A percentile compares a stretch with the other conserved stretches of the same genome.
Conservation (phyloP, 352 stramenopile genomes). For the Globisporangium rhizosaccharum region DNA sequence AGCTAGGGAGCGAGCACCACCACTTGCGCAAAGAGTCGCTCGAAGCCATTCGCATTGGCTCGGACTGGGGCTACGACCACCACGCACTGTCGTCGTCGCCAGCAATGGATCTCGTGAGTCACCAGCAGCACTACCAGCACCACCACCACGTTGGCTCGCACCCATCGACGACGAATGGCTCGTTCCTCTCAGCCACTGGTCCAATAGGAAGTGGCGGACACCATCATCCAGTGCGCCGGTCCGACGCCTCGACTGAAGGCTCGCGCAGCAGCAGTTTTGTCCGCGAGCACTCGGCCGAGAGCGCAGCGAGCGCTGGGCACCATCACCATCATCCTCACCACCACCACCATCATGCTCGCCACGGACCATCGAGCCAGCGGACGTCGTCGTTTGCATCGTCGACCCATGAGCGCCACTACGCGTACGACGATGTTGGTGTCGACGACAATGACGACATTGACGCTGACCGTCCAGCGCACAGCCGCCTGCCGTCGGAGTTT, state of each 20-base stretch:
- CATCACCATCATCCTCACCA: neutral
- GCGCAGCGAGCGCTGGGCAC: constrained; percentile 1
- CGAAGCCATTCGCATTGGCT: constrained; percentile 38
- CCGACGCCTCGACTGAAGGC: constrained; percentile 4
- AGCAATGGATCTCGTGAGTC: neutral
- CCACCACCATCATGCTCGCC: no score
- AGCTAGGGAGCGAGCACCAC: neutral
- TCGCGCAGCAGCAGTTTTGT: constrained; percentile 4
- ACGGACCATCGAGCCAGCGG: neutral
- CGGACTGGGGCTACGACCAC: constrained; percentile 31
- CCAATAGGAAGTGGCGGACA: neutral
- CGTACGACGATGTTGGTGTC: constrained; percentile 1
- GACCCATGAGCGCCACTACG: constrained; percentile 3
- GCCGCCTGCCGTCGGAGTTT: constrained; percentile 4
- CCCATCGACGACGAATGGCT: neutral
- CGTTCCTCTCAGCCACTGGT: neutral
- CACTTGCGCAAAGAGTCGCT: constrained; percentile 18
- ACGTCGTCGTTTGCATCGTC: constrained; percentile 8
- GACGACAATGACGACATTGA: neutral
- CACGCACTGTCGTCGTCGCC: neutral
- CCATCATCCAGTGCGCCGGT: neutral
- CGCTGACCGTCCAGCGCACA: neutral
- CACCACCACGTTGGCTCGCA: constrained; percentile 2
- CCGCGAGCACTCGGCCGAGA: constrained; percentile 6
- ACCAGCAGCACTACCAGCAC: neutral